Percentiles rank a stretch among this genome's conserved stretches.
phyloP scores from a whole-genome alignment of 2,329 filamentous ascomycete species.

The Podosphaera aphanis region DNA sequence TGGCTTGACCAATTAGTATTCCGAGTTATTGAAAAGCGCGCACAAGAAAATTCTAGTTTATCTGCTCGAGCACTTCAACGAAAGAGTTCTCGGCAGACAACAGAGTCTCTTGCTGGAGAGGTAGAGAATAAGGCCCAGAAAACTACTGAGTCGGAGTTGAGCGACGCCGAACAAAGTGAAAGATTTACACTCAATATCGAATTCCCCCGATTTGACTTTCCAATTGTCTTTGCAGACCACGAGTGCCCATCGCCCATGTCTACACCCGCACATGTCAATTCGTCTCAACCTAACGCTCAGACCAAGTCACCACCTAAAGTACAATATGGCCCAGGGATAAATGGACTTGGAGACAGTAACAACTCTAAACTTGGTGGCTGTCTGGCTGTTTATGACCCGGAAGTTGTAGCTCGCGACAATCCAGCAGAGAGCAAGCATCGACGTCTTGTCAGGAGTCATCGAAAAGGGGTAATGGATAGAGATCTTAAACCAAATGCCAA shows the following conservation, averaged over 20 bases:
- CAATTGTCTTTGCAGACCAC: conserved; percentile 81
- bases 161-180: conserved; percentile 20
- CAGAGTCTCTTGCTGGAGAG: no score
- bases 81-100: conserved; percentile 10
- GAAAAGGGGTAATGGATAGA: conserved; percentile 82
- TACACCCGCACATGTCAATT: conserved; percentile 38
- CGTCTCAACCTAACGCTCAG: conserved; percentile 43
- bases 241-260: conserved; percentile 79
- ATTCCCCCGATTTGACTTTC: conserved; percentile 83
- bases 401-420: conserved; percentile 72
- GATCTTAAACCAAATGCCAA: conserved; percentile 93
- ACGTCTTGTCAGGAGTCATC: conserved; percentile 64
- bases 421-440: conserved; percentile 90
- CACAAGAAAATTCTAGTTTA: conserved; percentile 37
- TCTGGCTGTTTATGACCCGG: conserved; percentile 80
- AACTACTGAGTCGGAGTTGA: conserved; percentile 16
- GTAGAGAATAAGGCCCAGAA: conserved; percentile 13
- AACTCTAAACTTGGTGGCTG: conserved; percentile 28
- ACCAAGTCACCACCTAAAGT: conserved; percentile 70
- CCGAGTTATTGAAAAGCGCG: conserved; percentile 61
- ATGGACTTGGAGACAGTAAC: conserved; percentile 29
- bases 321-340: conserved; percentile 73
- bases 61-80: conserved; percentile 35
- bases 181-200: conserved; percentile 75
- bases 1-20: conserved; percentile 95